Conservation (phyloP, 2,329 filamentous ascomycete genomes). For the Xylariaceae sp. region DNA sequence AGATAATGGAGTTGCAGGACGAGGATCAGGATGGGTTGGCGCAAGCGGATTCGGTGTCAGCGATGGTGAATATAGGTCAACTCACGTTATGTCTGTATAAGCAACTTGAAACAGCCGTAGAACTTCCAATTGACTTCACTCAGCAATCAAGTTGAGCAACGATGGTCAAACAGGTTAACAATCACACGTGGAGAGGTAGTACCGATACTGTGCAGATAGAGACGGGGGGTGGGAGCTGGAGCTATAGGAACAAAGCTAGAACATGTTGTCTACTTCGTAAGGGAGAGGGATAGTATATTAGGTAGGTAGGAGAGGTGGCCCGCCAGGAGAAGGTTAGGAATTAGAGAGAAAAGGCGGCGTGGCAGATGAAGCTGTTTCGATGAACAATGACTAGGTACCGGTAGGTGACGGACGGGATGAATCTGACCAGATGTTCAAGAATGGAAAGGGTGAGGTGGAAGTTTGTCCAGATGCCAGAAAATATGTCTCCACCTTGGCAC, state of each 20-base stretch:
- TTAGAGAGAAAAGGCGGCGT: not conserved
- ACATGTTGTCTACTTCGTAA: slow-evolving; percentile 36
- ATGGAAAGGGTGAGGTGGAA: slow-evolving; percentile 22
- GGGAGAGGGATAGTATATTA: not conserved
- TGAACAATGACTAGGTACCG: slow-evolving; percentile 16
- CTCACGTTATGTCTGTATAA: slow-evolving; percentile 30
- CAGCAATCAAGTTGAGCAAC: slow-evolving; percentile 31
- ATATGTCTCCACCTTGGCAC: slow-evolving; percentile 7
- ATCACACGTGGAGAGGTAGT: slow-evolving; percentile 38
- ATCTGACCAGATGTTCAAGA: slow-evolving; percentile 26
- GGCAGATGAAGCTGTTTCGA: slow-evolving; percentile 14
- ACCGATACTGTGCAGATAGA: slow-evolving; percentile 35
- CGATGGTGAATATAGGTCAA: not conserved
- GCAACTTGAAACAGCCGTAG: slow-evolving; percentile 18
- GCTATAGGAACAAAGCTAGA: slow-evolving; percentile 33
- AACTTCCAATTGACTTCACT: slow-evolving; percentile 31
- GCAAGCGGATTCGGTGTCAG: not conserved
- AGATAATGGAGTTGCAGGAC: not conserved
- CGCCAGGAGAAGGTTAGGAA: not conserved
- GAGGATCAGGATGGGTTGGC: not conserved
- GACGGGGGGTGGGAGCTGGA: slow-evolving; percentile 29
- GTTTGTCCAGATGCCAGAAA: slow-evolving; percentile 8
- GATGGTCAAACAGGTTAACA: slow-evolving; percentile 29
- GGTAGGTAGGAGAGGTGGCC: not conserved
- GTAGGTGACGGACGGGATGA: not conserved